Base-by-base conservation (phyloP, 257 asterid species). In the Henckelia pumila region DNA sequence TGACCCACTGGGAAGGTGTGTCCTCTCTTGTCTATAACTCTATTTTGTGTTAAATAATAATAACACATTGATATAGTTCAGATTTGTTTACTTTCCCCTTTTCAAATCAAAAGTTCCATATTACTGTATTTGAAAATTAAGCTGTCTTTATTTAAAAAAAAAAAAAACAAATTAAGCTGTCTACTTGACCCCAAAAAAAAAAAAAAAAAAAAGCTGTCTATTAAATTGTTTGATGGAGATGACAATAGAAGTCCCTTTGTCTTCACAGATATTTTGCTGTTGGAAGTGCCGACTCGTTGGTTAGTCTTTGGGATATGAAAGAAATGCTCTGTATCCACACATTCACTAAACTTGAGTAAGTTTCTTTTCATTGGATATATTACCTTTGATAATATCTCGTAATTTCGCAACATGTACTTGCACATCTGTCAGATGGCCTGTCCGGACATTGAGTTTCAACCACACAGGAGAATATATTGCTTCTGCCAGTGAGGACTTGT, bases 251-350 rank as follows among this genome's bases (percentile, higher is more conserved):
- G 55, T 66, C 47, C 33, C 58, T 60, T 63, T 70, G 26, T 72
- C 22, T 17, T 30, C 71, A 49, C 84, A 94, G 97, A 77, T 94
- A 85, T 82, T 91, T 94, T 82, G 88, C 97, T 56, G 96, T 94
- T 75, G 99, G 99, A 85, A 91, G 96, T 87, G 99, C 99, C 35
- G 97, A 94, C 84, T 91, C 99, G 25, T 76, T 83, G 67, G 99
- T 91, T 77, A 94, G 99, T 85, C 95, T 94, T 63, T 94, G 97
- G 99, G 89, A 86, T 83, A 87, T 89, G 57, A 91, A 91, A 76
- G 97, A 91, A 67, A 91, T 94, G 99, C 89, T 91, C 23, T 94
- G 99, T 75, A 83, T 89, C 71, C 92, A 92, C 23, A 91, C 99
- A 37, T 94, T 94, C 78, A 82, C 96, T 13, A 91, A 91, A 72